Conservation (phyloP, 2,329 filamentous ascomycete genomes). For the Fusarium drepaniforme region DNA sequence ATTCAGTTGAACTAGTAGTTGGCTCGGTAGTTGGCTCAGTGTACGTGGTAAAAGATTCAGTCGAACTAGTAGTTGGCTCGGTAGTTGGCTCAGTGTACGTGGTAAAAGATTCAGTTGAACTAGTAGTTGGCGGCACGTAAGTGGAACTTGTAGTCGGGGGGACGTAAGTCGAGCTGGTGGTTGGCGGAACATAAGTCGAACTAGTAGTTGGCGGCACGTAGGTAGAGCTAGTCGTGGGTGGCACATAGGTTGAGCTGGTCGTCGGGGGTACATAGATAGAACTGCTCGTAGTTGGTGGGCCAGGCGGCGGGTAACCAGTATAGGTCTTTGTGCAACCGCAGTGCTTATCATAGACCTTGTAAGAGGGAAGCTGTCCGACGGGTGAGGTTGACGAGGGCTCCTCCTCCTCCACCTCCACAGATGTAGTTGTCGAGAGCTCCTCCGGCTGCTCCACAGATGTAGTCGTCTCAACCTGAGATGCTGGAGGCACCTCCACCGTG, state of each 20-base stretch:
- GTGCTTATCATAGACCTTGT: constrained; percentile 12
- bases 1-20: neutral
- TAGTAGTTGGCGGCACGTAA: neutral
- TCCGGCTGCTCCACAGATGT: neutral
- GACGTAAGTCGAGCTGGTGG: neutral
- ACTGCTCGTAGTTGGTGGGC: neutral
- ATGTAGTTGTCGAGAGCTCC: neutral
- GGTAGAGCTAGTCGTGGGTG: neutral
- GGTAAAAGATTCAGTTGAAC: neutral
- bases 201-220: neutral
- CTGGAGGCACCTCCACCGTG: neutral
- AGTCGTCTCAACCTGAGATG: constrained; percentile 4
- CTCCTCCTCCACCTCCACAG: neutral
- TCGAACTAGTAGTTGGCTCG: neutral
- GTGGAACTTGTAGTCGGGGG: neutral
- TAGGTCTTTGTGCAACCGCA: constrained; percentile 18
- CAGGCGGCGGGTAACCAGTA: neutral
- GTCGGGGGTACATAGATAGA: neutral
- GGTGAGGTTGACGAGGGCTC: neutral
- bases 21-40: neutral
- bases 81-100: neutral
- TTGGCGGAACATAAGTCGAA: neutral
- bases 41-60: neutral
- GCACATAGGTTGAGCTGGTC: neutral
- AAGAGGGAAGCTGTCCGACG: neutral